Evolutionary conservation across 495 filamentous ascomycete genomes (phyloP).

Genomic region (Bathelium albidoporum): DNA sequence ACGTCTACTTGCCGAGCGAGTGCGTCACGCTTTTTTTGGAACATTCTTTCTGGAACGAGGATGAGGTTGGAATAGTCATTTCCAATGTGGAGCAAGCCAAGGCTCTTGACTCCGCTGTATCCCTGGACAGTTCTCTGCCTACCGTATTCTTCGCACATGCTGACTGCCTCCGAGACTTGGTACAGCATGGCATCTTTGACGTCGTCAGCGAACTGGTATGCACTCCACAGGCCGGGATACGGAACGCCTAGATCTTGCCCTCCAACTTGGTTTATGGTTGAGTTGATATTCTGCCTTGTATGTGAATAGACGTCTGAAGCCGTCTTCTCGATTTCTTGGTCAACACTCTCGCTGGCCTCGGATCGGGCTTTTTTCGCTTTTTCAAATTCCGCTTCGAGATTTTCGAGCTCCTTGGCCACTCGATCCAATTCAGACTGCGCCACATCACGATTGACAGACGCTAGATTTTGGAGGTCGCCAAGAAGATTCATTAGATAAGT

Average conservation of each 20-base stretch:
- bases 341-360: conserved; percentile 73
- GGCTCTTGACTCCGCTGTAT: conserved; percentile 76
- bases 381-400: conserved; percentile 77
- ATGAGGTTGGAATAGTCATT: conserved; percentile 72
- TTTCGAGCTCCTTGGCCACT: conserved; percentile 65
- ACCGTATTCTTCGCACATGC: conserved; percentile 72
- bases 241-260: conserved; percentile 66
- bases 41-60: conserved; percentile 89
- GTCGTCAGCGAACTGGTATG: conserved; percentile 88
- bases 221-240: conserved; percentile 76
- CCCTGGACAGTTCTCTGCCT: conserved; percentile 66
- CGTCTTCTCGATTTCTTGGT: conserved; percentile 71
- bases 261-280: conserved; percentile 63
- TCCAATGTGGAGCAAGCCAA: conserved; percentile 81
- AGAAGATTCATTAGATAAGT: conserved; percentile 94
- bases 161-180: conserved; percentile 68
- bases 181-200: conserved; percentile 82
- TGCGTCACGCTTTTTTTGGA: conserved; percentile 65
- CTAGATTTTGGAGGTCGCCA: conserved; percentile 70
- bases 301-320: conserved; percentile 75
- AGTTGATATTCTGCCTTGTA: conserved; percentile 61
- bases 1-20: conserved; percentile 76
- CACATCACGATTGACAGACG: conserved; percentile 77
- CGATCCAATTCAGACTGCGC: conserved; percentile 78
- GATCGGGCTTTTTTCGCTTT: conserved; percentile 68